Evolutionary conservation across 257 asterid species (phyloP).

Genomic region (Verbena officinalis): DNA sequence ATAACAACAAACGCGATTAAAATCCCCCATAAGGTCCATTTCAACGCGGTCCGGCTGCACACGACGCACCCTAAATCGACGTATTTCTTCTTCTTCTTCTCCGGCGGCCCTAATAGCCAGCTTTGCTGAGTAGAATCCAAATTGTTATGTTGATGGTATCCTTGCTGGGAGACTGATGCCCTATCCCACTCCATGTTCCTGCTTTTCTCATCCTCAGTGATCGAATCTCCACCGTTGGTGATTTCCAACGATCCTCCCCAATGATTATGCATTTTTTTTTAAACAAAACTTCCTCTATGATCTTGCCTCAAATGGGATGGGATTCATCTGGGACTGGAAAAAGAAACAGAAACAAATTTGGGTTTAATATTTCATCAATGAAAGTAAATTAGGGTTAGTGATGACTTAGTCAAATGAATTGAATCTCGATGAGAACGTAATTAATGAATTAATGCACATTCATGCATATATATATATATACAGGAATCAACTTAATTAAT

Average conservation of each 20-base stretch:
- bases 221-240: constrained; percentile 47
- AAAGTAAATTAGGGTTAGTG: background rate
- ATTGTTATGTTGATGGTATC: constrained; percentile 29
- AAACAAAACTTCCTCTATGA: background rate
- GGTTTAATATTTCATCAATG: constrained; percentile 14
- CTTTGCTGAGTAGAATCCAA: constrained; percentile 87
- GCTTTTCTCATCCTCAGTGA: constrained; percentile 50
- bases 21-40: constrained; percentile 46
- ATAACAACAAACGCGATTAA: constrained; percentile 54
- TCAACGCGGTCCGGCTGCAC: constrained; percentile 53
- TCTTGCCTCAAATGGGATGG: background rate
- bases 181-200: constrained; percentile 65
- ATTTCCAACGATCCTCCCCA: constrained; percentile 95
- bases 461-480: constrained; percentile 3
- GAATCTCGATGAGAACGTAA: constrained; percentile 15
- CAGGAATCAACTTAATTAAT: too few species aligned
- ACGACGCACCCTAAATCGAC: constrained; percentile 82
- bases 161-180: constrained; percentile 54
- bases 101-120: constrained; percentile 76
- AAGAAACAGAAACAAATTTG: background rate
- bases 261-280: constrained; percentile 57
- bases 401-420: constrained; percentile 37
- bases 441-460: constrained; percentile 23
- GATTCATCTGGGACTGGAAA: constrained; percentile 2
- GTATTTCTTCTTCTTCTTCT: constrained; percentile 70